Evolutionary conservation across 108 stramenopile genomes (phyloP), one percentile per base, ranked within the genome.

Genomic region (Aurantiochytrium sp.): DNA sequence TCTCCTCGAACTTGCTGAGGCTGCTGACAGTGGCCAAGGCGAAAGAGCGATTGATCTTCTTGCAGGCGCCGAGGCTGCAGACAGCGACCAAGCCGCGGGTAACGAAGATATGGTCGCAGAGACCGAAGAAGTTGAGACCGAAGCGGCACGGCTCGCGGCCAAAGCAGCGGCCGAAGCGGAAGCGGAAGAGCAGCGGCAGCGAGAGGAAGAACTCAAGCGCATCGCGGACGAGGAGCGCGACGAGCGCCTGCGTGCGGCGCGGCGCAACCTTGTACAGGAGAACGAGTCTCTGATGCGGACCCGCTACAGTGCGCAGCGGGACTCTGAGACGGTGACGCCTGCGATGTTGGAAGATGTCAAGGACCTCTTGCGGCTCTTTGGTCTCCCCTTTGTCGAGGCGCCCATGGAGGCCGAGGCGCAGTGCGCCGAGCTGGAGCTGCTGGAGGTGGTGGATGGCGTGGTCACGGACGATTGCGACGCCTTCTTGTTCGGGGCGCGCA

Each of bases 341-440:
- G 98, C 97, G 89, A 98, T 99, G 97, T 93, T 92, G 53, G 92
- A 94, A 22, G 98, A 98, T 42, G 93, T 97, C 4, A 93, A 97
- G 87, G 90, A 93, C 4, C 87, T 99, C 27, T 87, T 99, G 36
- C 89, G 94, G 48, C 90, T 97, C 22, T 97, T 98, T 87, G 99
- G 97, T 4, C 90, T 99, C 19, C 99, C 99, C 0, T 99, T 96
- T 91, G 68, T 99, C 45, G 94, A 96, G 45, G 95, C 98, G 2
- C 99, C 99, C 12, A 96, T 97, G 55, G 99, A 99, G 87, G 99
- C 99, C 0, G 99, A 99, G 90, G 97, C 98, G 8, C 96, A 99
- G 87, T 97, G 97, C 89, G 97, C 95, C 39, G 94, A 89, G 54
- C 89, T 97, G 69, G 96, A 97, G 86, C 85, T 88, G 31, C 87